These are phyloP conservation scores for Ogataea hybrid DNA, from an alignment of 1,139 yeast genomes.

Conservation along the genomic window DNA sequence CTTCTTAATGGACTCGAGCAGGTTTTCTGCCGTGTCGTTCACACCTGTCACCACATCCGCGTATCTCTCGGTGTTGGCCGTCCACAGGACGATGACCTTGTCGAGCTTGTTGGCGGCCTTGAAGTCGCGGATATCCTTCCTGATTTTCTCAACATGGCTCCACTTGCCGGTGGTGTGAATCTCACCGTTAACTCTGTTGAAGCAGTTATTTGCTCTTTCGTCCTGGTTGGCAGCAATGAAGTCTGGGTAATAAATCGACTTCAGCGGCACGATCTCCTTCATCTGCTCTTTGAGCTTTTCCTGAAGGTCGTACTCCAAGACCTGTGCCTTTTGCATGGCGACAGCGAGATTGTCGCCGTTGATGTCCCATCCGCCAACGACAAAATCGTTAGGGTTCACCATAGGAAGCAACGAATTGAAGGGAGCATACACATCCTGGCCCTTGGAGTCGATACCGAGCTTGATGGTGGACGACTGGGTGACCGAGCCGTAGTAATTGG, in stretches of 20 bases:
- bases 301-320: conserved; percentile 83
- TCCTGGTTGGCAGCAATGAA: conserved; percentile 95
- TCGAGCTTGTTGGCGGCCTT: conserved; percentile 73
- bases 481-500: conserved; percentile 94
- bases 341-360: conserved; percentile 65
- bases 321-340: conserved; percentile 85
- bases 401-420: conserved; percentile 87
- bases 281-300: conserved; percentile 68
- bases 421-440: conserved; percentile 90
- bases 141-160: conserved; percentile 85
- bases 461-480: conserved; percentile 91
- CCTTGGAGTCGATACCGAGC: conserved; percentile 78
- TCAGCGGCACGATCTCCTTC: conserved; percentile 66
- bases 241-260: conserved; percentile 91
- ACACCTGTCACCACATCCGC: conserved; percentile 76
- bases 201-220: conserved; percentile 86
- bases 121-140: conserved; percentile 80
- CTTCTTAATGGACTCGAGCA: conserved; percentile 67
- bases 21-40: conserved; percentile 84
- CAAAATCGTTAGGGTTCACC: conserved; percentile 86
- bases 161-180: conserved; percentile 67
- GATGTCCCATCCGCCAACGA: conserved; percentile 96
- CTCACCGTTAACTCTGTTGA: conserved; percentile 55
- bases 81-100: conserved; percentile 90
- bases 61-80: conserved; percentile 96